Conservation (phyloP, 805 yeast genomes). For the Starmerella floris region DNA sequence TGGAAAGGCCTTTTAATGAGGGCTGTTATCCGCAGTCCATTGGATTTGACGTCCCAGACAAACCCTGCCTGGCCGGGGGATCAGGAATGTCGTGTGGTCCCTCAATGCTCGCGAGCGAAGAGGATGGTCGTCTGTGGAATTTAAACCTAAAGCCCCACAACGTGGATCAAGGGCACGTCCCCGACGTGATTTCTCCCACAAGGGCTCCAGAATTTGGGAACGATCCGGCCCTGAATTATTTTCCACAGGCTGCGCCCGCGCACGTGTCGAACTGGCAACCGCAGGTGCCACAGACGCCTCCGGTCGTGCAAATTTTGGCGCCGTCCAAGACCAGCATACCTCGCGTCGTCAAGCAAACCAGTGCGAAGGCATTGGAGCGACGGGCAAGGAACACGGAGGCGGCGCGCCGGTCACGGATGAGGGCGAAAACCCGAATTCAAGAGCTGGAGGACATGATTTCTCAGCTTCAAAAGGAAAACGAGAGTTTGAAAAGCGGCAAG, state of each 20-base stretch:
- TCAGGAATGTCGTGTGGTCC: too few species aligned
- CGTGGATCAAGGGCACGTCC: too few species aligned
- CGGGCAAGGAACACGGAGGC: conserved; percentile 88
- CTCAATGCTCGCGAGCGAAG: too few species aligned
- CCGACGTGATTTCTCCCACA: too few species aligned
- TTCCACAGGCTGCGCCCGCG: too few species aligned
- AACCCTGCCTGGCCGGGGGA: too few species aligned
- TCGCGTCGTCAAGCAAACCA: conserved; percentile 13
- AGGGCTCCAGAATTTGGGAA: too few species aligned
- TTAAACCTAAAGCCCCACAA: too few species aligned
- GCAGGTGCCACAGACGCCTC: not conserved
- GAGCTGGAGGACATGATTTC: conserved; percentile 73
- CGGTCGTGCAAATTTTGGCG: not conserved
- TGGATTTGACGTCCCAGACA: too few species aligned
- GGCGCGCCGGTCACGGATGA: conserved; percentile 86
- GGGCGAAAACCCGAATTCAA: conserved; percentile 76
- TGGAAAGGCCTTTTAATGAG: not conserved
- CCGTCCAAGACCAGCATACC: conserved; percentile 6
- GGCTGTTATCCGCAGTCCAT: not conserved
- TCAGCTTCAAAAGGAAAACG: conserved; percentile 43
- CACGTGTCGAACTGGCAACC: not conserved
- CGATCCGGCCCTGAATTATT: too few species aligned
- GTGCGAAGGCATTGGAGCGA: conserved; percentile 29
- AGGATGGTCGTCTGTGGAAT: too few species aligned
- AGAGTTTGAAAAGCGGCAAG: conserved; percentile 36